Evolutionary conservation across 768 basidiomycete genomes (phyloP), one percentile per base, ranked within the genome.

Genomic region (Obba rivulosa): DNA sequence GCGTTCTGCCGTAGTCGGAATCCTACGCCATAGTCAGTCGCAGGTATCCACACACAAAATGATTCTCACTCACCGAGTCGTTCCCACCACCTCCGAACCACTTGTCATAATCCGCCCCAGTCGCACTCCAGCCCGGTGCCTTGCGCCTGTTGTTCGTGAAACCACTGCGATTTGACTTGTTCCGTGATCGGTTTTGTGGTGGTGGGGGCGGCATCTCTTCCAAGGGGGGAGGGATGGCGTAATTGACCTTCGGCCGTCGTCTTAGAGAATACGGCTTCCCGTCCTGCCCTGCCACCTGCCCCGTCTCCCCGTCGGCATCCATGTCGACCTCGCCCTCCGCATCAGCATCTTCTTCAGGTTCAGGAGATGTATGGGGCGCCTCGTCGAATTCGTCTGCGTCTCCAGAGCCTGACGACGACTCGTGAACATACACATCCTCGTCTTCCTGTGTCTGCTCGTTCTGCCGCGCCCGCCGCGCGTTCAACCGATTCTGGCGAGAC

Each of bases 201-300:
- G 78, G 76, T 37, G 73, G 73, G 2, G 62, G 58, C 20, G 55
- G 66, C 62, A 86, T 67, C 31, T 90, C 87, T 43, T 92, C 89
- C 14, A 92, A 68, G 1, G 88, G 85, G 0, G 89, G 88, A 1
- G 85, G 87, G 18, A 90, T 85, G 11, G 83, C 83, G 48, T 92
- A 92, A 60, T 91, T 89, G 56, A 92, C 80, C 51, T 77, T 75
- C 39, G 59, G 61, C 43, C 88, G 71, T 57, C 81, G 78, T 17
- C 89, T 72, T 34, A 92, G 69, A 0, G 79, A 60, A 57, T 92
- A 92, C 14, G 80, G 79, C 39, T 71, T 75, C 8, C 77, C 79
- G 47, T 80, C 79, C 20, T 61, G 72, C 36, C 78, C 77, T 7
- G 72, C 69, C 21, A 64, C 67, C 11, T 59, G 64, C 8, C 66